phyloP scores from a whole-genome alignment of 192 early-diverging fungal genomes.

The Coemansia sp. region DNA sequence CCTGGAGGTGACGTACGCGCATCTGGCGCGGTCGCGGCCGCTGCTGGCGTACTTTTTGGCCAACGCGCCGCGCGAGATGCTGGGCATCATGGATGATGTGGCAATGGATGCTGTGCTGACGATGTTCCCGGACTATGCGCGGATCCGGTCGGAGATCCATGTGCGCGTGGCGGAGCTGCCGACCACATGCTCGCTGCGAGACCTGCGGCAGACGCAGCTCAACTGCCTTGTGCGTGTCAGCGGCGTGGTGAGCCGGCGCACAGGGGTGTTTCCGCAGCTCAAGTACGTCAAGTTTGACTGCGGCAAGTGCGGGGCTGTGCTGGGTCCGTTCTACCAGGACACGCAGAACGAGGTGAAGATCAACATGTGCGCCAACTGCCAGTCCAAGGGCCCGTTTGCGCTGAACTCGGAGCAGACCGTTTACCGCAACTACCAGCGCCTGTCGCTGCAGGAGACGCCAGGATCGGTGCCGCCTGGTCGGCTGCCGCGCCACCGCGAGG shows the following conservation, averaged over 20 bases:
- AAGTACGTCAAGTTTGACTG: constrained; percentile 97
- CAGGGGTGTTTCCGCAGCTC: constrained; percentile 95
- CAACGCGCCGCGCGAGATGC: constrained; percentile 84
- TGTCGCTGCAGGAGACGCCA: constrained; percentile 95
- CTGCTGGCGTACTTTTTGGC: constrained; percentile 87
- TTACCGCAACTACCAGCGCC: constrained; percentile 95
- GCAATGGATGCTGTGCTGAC: constrained; percentile 87
- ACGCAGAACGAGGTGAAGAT: constrained; percentile 82
- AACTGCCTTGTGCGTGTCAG: constrained; percentile 89
- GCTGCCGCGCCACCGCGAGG: constrained; percentile 89
- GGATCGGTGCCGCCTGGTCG: constrained; percentile 94
- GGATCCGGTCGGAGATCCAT: constrained; percentile 90
- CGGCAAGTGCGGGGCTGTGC: constrained; percentile 83
- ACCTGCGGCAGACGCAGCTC: constrained; percentile 87
- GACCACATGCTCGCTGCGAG: constrained; percentile 79
- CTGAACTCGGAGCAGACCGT: constrained; percentile 94
- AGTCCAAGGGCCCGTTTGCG: constrained; percentile 86
- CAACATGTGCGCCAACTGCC: constrained; percentile 82
- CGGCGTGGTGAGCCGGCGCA: constrained; percentile 91
- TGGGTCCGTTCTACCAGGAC: constrained; percentile 96
- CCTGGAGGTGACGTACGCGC: constrained; percentile 84
- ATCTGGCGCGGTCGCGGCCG: constrained; percentile 75
- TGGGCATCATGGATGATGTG: constrained; percentile 90
- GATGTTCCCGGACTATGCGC: constrained; percentile 87
- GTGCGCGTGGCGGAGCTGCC: constrained; percentile 91